These are phyloP conservation scores for Neodidymelliopsis sp. DNA, from an alignment of 2,329 filamentous ascomycete genomes.

Conservation along the genomic window DNA sequence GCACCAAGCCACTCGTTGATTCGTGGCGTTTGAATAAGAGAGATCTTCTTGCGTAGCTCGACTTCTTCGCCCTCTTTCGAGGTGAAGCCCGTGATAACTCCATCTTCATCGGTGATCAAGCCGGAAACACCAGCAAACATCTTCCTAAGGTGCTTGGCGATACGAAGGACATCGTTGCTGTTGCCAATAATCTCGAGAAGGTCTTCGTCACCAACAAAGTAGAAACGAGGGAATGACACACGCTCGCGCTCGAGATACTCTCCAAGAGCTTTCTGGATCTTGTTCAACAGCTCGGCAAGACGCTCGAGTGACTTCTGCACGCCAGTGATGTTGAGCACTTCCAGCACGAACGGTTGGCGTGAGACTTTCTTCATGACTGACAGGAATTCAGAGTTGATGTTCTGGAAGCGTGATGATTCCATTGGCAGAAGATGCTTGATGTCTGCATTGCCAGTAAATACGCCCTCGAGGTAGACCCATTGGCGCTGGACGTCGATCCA, in stretches of 20 bases:
- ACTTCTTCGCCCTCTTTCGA: constrained; percentile 96
- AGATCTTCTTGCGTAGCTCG: constrained; percentile 87
- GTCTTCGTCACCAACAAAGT: constrained; percentile 99
- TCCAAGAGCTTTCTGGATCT: constrained; percentile 98
- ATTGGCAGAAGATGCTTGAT: constrained; percentile 98
- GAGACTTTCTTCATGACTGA: constrained; percentile 99
- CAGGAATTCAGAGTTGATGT: constrained; percentile 99
- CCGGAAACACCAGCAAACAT: constrained; percentile 98
- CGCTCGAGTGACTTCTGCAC: constrained; percentile 96
- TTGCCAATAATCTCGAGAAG: constrained; percentile 99
- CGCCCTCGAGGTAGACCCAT: constrained; percentile 99
- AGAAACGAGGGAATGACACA: constrained; percentile 97
- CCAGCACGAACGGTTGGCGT: constrained; percentile 92
- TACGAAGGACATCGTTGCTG: constrained; percentile 94
- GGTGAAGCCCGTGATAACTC: constrained; percentile 87
- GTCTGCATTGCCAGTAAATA: constrained; percentile 97
- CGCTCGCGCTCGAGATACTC: constrained; percentile 98
- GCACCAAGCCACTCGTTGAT: constrained; percentile 99
- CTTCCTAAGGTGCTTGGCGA: constrained; percentile 99
- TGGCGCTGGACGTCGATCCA: constrained; percentile 99
- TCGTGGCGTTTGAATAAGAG: constrained; percentile 87
- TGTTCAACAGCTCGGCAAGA: constrained; percentile 95
- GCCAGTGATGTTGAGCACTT: constrained; percentile 93
- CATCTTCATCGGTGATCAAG: constrained; percentile 88
- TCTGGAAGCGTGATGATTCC: constrained; percentile 95